phyloP scores from a whole-genome alignment of 345 rosid species.

The Salix dunnii region DNA sequence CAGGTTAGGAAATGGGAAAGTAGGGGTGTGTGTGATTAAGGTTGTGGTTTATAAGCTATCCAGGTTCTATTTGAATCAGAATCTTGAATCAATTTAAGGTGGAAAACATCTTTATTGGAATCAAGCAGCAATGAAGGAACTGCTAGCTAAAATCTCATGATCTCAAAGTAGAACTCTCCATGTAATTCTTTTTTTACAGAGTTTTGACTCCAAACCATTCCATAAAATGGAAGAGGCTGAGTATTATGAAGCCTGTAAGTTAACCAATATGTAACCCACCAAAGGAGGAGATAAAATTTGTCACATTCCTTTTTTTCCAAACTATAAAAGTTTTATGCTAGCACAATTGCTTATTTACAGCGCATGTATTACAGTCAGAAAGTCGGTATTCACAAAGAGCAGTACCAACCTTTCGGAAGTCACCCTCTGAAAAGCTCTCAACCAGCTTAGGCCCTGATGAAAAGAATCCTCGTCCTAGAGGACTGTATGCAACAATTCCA shows the following conservation, averaged over 20 bases:
- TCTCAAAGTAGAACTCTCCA: neutral
- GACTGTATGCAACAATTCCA: conserved; percentile 65
- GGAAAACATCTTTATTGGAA: neutral
- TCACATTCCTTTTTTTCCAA: neutral
- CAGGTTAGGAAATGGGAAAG: too few relatives aligned
- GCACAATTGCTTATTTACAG: too few relatives aligned
- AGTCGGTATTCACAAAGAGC: neutral
- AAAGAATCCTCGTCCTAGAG: conserved; percentile 63
- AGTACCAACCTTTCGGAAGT: conserved; percentile 39
- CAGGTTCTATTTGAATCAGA: too few relatives aligned
- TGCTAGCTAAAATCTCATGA: neutral
- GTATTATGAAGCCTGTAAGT: neutral
- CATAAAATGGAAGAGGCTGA: neutral
- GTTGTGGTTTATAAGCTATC: too few relatives aligned
- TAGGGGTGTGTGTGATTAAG: too few relatives aligned
- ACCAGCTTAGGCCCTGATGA: conserved; percentile 51
- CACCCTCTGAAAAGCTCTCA: conserved; percentile 38
- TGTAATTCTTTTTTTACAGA: neutral
- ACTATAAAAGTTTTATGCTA: too few relatives aligned
- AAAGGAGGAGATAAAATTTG: neutral
- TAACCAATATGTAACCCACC: too few relatives aligned
- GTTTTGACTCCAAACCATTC: neutral
- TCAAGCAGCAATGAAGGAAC: neutral
- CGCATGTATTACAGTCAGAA: too few relatives aligned
- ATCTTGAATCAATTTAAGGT: neutral